phyloP scores from a whole-genome alignment of 1,284 basidiomycete species.

The Kwoniella shivajii region DNA sequence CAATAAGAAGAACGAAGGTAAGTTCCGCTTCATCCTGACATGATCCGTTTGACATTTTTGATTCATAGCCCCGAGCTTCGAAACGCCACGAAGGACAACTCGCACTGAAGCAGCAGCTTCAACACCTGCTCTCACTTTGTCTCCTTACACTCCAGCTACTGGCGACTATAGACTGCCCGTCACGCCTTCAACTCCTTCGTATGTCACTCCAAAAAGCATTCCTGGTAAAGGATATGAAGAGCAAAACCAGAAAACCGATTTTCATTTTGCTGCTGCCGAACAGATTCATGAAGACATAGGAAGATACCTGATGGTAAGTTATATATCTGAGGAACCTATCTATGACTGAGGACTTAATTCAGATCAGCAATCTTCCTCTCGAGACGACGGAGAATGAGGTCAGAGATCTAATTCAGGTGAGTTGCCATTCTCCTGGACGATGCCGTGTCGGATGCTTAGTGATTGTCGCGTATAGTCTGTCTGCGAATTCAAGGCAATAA shows the following conservation, averaged over 20 bases:
- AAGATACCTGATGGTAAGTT: conserved; percentile 36
- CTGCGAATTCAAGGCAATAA: conserved; percentile 35
- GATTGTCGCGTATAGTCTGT: conserved; percentile 18
- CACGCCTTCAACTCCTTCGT: conserved; percentile 14
- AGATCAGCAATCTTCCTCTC: conserved; percentile 36
- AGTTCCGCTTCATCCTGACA: too few relatives aligned
- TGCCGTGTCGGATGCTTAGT: background rate
- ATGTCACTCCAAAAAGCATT: too few relatives aligned
- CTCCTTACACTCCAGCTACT: conserved; percentile 19
- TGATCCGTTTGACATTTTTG: background rate
- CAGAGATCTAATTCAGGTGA: conserved; percentile 30
- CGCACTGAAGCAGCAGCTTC: background rate
- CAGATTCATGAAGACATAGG: conserved; percentile 23
- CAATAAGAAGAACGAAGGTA: conserved; percentile 13
- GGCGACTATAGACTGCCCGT: conserved; percentile 3
- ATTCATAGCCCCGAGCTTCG: conserved; percentile 3
- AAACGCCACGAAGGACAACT: conserved; percentile 9
- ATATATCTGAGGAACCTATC: background rate
- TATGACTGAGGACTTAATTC: background rate
- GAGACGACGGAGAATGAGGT: conserved; percentile 22
- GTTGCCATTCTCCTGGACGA: background rate
- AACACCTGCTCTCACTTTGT: conserved; percentile 11
- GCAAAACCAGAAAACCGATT: background rate
- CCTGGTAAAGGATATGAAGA: background rate
- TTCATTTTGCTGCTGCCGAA: background rate